These are phyloP conservation scores for Dichotomocladium elegans DNA, from an alignment of 371 early-diverging fungal genomes.

Conservation along the genomic window DNA sequence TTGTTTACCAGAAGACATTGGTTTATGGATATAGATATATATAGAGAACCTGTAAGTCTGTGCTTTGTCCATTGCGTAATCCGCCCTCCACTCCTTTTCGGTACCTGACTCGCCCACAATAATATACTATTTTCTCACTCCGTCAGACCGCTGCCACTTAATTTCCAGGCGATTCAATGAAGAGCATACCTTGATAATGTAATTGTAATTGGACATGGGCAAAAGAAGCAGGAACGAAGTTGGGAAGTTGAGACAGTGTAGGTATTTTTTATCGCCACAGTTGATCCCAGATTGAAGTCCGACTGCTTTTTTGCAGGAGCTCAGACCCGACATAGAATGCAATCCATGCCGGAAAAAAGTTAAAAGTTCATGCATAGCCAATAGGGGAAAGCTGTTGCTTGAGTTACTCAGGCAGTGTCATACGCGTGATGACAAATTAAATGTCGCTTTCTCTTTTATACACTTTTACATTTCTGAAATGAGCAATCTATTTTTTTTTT, in stretches of 20 bases:
- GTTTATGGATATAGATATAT: too few relatives aligned
- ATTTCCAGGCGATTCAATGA: background rate
- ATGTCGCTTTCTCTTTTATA: too few relatives aligned
- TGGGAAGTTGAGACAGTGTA: background rate
- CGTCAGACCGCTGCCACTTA: too few relatives aligned
- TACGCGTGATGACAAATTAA: too few relatives aligned
- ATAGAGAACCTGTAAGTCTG: background rate
- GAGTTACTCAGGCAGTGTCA: too few relatives aligned
- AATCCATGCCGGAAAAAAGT: background rate
- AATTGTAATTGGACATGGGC: conserved; percentile 33
- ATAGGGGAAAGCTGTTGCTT: too few relatives aligned
- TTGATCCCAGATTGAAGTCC: background rate
- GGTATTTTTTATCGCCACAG: background rate
- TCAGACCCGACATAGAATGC: background rate
- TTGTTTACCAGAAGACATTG: too few relatives aligned
- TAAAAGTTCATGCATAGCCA: background rate
- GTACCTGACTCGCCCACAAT: conserved; percentile 48
- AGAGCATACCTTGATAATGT: conserved; percentile 41
- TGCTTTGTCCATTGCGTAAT: background rate
- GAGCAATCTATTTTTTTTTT: too few relatives aligned
- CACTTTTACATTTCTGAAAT: too few relatives aligned
- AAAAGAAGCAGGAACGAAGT: conserved; percentile 4
- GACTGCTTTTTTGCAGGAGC: background rate
- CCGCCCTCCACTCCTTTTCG: background rate
- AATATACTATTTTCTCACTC: too few relatives aligned